Base-by-base conservation (phyloP, 495 filamentous ascomycete species). In the Venustampulla echinocandica region DNA sequence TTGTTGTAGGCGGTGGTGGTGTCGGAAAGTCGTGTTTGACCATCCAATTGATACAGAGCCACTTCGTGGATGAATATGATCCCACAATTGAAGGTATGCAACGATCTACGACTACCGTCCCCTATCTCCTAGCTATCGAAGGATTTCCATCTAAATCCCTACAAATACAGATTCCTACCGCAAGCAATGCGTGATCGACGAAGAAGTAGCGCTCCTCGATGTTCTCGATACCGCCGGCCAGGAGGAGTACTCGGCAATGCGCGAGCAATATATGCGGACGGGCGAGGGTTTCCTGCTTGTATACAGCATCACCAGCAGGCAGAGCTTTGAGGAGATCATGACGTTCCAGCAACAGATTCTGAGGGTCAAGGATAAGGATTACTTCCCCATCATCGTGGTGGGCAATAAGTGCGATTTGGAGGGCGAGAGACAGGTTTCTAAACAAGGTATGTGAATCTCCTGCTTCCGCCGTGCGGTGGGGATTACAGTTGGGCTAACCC, bases 241-340 rank as follows among this genome's bases (percentile, higher is more conserved):
- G 68, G 92, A 98, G 67, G 92, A 98, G 69, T 98, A 98, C 71
- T 95, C 90, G 28, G 92, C 92, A 42, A 98, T 98, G 92, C 80
- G 92, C 53, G 92, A 98, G 71, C 92, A 98, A 71, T 98, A 98
- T 75, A 98, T 98, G 92, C 84, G 92, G 57, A 98, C 93, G 27
- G 92, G 92, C 60, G 92, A 98, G 70, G 92, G 92, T 34, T 98
- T 98, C 70, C 76, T 98, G 53, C 79, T 98, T 17, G 88, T 98
- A 55, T 98, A 96, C 73, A 55, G 52, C 42, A 98, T 98, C 70
- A 96, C 86, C 11, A 96, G 90, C 61, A 79, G 90, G 56, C 88
- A 95, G 66, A 92, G 85, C 52, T 97, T 97, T 62, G 90, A 97
- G 64, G 93, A 98, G 69, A 97, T 98, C 63, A 79, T 86, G 66